Base-by-base conservation (phyloP, 768 basidiomycete species). In the Agaricus subrufescens region DNA sequence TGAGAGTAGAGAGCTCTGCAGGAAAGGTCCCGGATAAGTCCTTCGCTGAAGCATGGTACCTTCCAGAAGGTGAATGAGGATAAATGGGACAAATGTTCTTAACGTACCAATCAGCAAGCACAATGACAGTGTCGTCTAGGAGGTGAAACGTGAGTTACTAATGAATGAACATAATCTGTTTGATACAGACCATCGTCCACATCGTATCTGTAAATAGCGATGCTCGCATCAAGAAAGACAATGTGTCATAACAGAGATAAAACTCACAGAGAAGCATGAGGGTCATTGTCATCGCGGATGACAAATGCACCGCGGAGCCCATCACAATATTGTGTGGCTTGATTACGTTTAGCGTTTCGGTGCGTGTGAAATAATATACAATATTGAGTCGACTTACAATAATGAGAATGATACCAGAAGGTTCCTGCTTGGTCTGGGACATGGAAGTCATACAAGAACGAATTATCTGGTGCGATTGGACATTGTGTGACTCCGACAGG, bases 251-350 rank as follows among this genome's bases (percentile, higher is more conserved):
- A 42, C n/a, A 25, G 15, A n/a, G 14, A 19, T 19, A 9, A 50
- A 27, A 27, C 39, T 45, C 15, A 31, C 54, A 43, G 54, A 29
- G n/a, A 37, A 48, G 56, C 59, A 40, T 75, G 67, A 11, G 76
- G 75, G 56, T 78, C 76, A 23, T 52, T 12, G 8, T 59, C 63
- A 40, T 80, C 78, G 38, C 79, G 78, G 12, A 82, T 66, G 6
- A 83, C 71, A 37, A 82, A 38, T 2, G 75, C 69, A 0, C 81
- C 81, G 43, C 82, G 66, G 26, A 83, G 69, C 0, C 81, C 82
- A 52, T 84, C 82, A 50, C 82, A 84, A 55, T 83, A 83, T 65
- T 83, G 82, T 0, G 74, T 73, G 4, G 71, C 72, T 67, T 61
- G 62, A 30, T 10, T 3, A 43, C 31, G 30, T 11, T 14, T 5